Evolutionary conservation across 306 rosid genomes (phyloP).

Genomic region (Glycine tomentella): DNA sequence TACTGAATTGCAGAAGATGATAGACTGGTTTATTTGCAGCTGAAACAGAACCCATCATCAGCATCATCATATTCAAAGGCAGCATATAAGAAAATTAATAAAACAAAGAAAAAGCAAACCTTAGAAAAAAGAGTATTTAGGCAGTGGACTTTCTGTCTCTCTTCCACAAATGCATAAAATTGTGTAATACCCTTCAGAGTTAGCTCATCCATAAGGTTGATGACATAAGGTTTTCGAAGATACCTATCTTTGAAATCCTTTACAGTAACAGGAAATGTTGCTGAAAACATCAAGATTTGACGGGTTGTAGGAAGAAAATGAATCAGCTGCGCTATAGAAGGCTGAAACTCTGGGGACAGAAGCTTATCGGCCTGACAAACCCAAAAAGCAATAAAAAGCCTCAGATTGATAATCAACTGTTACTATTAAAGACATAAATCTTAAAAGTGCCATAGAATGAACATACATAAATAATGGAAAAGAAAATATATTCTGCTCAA

Average conservation of each 20-base stretch:
- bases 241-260: conserved; percentile 94
- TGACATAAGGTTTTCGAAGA: conserved; percentile 81
- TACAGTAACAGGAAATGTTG: conserved; percentile 95
- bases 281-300: conserved; percentile 95
- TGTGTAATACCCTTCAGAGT: conserved; percentile 98
- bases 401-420: background rate
- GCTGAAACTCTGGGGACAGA: conserved; percentile 97
- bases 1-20: conserved; percentile 82
- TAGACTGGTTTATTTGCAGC: conserved; percentile 89
- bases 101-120: conserved; percentile 61
- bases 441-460: conserved; percentile 16
- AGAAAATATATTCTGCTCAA: background rate
- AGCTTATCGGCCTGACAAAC: conserved; percentile 92
- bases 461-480: conserved; percentile 13
- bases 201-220: conserved; percentile 99
- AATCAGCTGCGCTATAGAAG: conserved; percentile 89
- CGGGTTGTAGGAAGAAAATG: conserved; percentile 75
- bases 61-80: conserved; percentile 7
- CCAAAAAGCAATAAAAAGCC: conserved; percentile 24
- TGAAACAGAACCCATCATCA: conserved; percentile 37
- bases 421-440: conserved; percentile 1
- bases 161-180: conserved; percentile 95
- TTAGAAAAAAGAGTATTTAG: conserved; percentile 97
- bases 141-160: conserved; percentile 98
- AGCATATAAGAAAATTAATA: conserved; percentile 33